phyloP scores from a whole-genome alignment of 2,329 filamentous ascomycete species.

The Trichoderma gracile region DNA sequence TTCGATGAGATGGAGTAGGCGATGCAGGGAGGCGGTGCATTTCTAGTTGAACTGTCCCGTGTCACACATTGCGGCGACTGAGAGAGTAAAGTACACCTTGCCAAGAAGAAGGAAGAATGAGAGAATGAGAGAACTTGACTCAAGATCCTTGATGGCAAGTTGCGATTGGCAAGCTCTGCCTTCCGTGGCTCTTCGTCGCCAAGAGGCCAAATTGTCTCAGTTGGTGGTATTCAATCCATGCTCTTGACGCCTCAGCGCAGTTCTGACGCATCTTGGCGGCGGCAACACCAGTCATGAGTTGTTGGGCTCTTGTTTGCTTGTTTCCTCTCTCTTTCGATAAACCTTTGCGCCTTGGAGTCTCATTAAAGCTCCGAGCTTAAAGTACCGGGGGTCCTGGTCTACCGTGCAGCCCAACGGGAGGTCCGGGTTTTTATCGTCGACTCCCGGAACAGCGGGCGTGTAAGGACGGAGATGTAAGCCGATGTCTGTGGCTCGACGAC shows the following conservation, averaged over 20 bases:
- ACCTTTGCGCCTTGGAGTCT: not conserved
- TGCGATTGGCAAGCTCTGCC: not conserved
- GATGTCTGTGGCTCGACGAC: not conserved
- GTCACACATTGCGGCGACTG: not conserved
- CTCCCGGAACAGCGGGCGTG: not conserved
- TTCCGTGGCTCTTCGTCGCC: not conserved
- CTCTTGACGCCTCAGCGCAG: not conserved
- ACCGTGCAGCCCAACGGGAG: not conserved
- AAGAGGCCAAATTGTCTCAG: not conserved
- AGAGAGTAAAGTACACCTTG: not conserved
- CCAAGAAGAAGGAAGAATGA: not conserved
- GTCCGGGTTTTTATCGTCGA: too few species aligned
- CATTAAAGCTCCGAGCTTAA: not conserved
- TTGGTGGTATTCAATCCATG: not conserved
- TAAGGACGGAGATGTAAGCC: not conserved
- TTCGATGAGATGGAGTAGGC: not conserved
- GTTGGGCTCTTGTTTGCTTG: not conserved
- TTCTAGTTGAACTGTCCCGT: not conserved
- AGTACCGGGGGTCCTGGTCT: not conserved
- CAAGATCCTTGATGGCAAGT: conserved; percentile 4
- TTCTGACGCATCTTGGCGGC: not conserved
- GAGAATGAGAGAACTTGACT: not conserved
- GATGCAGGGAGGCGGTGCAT: conserved; percentile 10
- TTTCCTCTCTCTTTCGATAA: not conserved
- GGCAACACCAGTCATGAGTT: too few species aligned